Evolutionary conservation across 352 stramenopile species (phyloP).

Genomic region (Phytopythium helicoides): DNA sequence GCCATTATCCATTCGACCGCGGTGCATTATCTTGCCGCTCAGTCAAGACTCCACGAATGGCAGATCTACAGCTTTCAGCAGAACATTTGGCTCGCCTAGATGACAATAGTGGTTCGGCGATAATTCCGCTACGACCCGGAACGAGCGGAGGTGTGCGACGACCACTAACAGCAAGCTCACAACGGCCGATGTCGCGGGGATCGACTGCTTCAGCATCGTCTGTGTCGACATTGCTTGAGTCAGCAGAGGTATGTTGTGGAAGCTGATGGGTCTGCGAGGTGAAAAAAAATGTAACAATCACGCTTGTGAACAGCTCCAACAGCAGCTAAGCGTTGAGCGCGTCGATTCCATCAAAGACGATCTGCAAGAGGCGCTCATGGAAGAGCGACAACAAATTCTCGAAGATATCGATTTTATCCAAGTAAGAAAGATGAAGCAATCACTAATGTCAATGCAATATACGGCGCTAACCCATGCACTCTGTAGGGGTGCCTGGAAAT

Average conservation of each 20-base stretch:
- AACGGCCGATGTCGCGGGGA: constrained; percentile 56
- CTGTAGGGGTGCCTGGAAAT: constrained; percentile 75
- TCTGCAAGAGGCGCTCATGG: constrained; percentile 47
- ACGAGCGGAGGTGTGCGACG: constrained; percentile 35
- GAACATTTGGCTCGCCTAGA: constrained; percentile 29
- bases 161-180: constrained; percentile 39
- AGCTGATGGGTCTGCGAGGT: background rate
- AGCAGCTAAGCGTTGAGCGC: constrained; percentile 60
- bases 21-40: constrained; percentile 1
- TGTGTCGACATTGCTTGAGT: constrained; percentile 58
- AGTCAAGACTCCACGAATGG: constrained; percentile 49
- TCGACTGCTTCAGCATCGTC: constrained; percentile 65
- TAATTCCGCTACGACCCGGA: constrained; percentile 39
- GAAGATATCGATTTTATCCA: constrained; percentile 87
- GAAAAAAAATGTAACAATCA: background rate
- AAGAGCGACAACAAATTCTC: constrained; percentile 61
- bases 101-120: constrained; percentile 25
- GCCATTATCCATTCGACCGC: constrained; percentile 12
- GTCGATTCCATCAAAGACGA: constrained; percentile 71
- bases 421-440: constrained; percentile 18
- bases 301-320: constrained; percentile 26
- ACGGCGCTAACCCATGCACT: background rate
- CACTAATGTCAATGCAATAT: no score
- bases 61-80: constrained; percentile 19
- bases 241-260: constrained; percentile 30